phyloP scores from a whole-genome alignment of 2,329 filamentous ascomycete genomes.

The Aspergillus persii region DNA sequence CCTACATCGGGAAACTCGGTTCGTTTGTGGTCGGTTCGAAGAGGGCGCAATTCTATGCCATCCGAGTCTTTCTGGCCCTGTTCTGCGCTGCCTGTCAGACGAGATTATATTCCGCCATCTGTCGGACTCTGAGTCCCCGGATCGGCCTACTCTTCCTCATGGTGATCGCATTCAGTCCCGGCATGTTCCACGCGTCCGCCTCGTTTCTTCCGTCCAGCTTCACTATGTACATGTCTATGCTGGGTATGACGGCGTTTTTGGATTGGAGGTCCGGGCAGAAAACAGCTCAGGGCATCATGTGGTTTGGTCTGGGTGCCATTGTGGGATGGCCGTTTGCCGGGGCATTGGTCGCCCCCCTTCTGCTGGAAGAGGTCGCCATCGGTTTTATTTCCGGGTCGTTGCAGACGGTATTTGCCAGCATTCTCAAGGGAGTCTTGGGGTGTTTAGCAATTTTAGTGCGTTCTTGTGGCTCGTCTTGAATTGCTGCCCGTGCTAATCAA shows the following conservation, averaged over 20 bases:
- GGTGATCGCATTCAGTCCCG: slow-evolving; percentile 73
- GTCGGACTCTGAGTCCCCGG: slow-evolving; percentile 72
- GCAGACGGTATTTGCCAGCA: slow-evolving; percentile 58
- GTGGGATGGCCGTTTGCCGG: slow-evolving; percentile 94
- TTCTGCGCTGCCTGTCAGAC: slow-evolving; percentile 80
- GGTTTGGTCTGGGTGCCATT: slow-evolving; percentile 81
- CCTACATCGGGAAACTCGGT: slow-evolving; percentile 65
- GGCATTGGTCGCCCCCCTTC: slow-evolving; percentile 75
- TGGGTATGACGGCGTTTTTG: slow-evolving; percentile 86
- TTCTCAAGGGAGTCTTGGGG: slow-evolving; percentile 66
- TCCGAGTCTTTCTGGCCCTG: slow-evolving; percentile 72
- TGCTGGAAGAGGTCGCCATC: slow-evolving; percentile 70
- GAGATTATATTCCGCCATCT: slow-evolving; percentile 74
- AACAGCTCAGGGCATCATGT: slow-evolving; percentile 80
- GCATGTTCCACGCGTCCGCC: slow-evolving; percentile 88
- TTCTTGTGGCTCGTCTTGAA: slow-evolving; percentile 10
- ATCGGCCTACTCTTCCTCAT: slow-evolving; percentile 83
- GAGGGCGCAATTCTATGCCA: slow-evolving; percentile 74
- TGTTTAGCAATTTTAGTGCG: slow-evolving; percentile 69
- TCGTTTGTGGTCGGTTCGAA: slow-evolving; percentile 54
- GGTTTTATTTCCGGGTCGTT: slow-evolving; percentile 55
- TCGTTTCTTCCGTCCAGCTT: slow-evolving; percentile 92
- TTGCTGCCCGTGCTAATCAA: slow-evolving; percentile 23
- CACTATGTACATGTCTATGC: slow-evolving; percentile 88
- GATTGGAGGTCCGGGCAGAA: slow-evolving; percentile 78